Percentiles rank a stretch among this genome's conserved stretches.
These are phyloP conservation scores for Senna tora DNA, from an alignment of 306 rosid species.

Conservation along the genomic window DNA sequence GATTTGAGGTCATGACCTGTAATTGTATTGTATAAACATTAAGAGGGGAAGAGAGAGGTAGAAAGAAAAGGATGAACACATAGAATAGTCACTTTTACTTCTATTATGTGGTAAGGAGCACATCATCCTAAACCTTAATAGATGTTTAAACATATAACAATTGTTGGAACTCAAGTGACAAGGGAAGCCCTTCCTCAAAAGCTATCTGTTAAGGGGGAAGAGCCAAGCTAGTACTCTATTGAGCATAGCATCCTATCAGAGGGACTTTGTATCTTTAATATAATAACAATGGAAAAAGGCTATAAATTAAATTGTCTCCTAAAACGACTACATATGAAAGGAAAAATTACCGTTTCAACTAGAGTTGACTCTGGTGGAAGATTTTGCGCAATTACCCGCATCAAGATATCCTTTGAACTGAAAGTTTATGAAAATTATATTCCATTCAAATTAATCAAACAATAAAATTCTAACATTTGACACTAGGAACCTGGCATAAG, in stretches of 20 bases:
- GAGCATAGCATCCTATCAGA: too few species aligned
- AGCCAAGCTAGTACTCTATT: too few species aligned
- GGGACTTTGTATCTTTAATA: too few species aligned
- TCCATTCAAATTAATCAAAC: slow-evolving; percentile 13
- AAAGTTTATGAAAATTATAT: slow-evolving; percentile 31
- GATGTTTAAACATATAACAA: slow-evolving; percentile 22
- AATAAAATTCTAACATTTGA: slow-evolving; percentile 1
- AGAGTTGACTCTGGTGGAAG: slow-evolving; percentile 75
- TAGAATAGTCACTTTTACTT: not conserved
- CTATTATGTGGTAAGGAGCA: not conserved
- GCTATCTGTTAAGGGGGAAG: too few species aligned
- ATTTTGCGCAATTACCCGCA: slow-evolving; percentile 86
- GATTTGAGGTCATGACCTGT: slow-evolving; percentile 95
- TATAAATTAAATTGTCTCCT: not conserved
- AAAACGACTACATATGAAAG: not conserved
- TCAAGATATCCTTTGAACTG: slow-evolving; percentile 94
- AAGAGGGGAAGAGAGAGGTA: not conserved
- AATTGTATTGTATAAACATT: slow-evolving; percentile 32
- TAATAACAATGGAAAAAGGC: not conserved
- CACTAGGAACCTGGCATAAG: not conserved
- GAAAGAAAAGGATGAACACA: slow-evolving; percentile 13
- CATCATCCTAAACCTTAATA: not conserved
- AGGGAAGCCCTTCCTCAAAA: too few species aligned
- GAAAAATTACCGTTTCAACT: slow-evolving; percentile 74
- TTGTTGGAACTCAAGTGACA: too few species aligned